Evolutionary conservation across 2,329 filamentous ascomycete species (phyloP).

Genomic region (Fusarium chuoi): DNA sequence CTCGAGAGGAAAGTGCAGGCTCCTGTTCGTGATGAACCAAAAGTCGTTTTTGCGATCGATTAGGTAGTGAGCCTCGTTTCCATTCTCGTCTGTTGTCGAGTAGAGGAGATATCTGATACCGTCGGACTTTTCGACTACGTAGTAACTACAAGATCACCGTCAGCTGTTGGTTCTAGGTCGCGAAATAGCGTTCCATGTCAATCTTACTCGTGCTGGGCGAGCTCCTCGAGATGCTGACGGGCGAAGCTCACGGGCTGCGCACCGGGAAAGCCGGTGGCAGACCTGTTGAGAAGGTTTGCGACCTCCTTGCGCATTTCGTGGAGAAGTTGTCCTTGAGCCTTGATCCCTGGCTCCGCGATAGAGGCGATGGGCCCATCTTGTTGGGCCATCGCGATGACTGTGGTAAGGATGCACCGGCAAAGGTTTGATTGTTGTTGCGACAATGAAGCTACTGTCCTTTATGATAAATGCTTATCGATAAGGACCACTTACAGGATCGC

Average conservation of each 20-base stretch:
- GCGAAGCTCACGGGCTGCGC: constrained; percentile 96
- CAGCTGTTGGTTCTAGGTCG: neutral
- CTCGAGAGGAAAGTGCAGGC: constrained; percentile 82
- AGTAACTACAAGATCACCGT: constrained; percentile 70
- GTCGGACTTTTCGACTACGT: constrained; percentile 98
- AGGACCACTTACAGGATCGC: neutral
- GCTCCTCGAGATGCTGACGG: constrained; percentile 81
- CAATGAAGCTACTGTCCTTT: constrained; percentile 8
- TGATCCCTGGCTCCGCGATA: constrained; percentile 72
- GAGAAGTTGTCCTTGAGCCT: constrained; percentile 70
- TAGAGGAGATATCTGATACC: constrained; percentile 96
- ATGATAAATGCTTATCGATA: constrained; percentile 22
- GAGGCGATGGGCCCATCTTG: constrained; percentile 55
- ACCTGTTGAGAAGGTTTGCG: constrained; percentile 77
- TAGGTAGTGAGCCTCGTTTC: constrained; percentile 81
- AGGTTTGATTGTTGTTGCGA: constrained; percentile 10
- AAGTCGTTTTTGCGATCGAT: constrained; percentile 99
- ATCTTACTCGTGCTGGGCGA: constrained; percentile 78
- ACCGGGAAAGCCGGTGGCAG: constrained; percentile 78
- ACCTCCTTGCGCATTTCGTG: constrained; percentile 76
- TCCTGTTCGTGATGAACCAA: constrained; percentile 78
- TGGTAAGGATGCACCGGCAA: neutral
- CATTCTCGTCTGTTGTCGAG: constrained; percentile 73
- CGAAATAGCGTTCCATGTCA: neutral
- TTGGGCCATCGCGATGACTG: constrained; percentile 44